Evolutionary conservation across 164 flowering plant genomes (phyloP).

Genomic region (Vitis labrusca): DNA sequence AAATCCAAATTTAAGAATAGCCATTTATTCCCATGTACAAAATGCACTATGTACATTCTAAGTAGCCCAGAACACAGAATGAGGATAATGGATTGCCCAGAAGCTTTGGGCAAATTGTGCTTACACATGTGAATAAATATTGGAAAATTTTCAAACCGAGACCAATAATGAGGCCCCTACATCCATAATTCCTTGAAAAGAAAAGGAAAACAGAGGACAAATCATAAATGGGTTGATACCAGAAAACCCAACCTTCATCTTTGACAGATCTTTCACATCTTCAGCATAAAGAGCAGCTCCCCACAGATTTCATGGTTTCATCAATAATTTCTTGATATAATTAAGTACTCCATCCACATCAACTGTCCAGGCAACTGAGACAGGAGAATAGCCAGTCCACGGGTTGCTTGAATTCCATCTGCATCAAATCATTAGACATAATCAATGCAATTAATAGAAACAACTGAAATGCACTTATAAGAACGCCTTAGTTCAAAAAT

Average conservation of each 20-base stretch:
- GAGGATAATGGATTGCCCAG: too few species aligned
- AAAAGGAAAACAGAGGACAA: neutral
- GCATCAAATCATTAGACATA: conserved; percentile 14
- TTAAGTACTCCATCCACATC: conserved; percentile 56
- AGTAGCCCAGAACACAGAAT: too few species aligned
- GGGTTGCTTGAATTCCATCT: conserved; percentile 90
- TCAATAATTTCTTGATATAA: conserved; percentile 51
- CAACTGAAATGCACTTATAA: neutral
- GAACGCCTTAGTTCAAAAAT: neutral
- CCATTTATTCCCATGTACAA: too few species aligned
- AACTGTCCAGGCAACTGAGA: conserved; percentile 94
- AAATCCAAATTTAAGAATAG: too few species aligned
- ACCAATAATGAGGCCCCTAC: too few species aligned
- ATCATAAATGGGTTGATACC: neutral
- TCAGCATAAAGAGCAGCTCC: neutral
- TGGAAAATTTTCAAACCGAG: too few species aligned
- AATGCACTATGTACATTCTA: too few species aligned
- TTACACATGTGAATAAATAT: too few species aligned
- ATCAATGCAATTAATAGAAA: neutral
- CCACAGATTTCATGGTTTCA: conserved; percentile 51
- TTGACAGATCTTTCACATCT: conserved; percentile 1
- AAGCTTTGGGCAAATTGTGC: too few species aligned
- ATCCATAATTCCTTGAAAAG: neutral
- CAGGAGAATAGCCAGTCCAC: conserved; percentile 80
- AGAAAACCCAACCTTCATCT: conserved; percentile 5